Base-by-base conservation (phyloP, 805 yeast species). In the Pichia nakasei region DNA sequence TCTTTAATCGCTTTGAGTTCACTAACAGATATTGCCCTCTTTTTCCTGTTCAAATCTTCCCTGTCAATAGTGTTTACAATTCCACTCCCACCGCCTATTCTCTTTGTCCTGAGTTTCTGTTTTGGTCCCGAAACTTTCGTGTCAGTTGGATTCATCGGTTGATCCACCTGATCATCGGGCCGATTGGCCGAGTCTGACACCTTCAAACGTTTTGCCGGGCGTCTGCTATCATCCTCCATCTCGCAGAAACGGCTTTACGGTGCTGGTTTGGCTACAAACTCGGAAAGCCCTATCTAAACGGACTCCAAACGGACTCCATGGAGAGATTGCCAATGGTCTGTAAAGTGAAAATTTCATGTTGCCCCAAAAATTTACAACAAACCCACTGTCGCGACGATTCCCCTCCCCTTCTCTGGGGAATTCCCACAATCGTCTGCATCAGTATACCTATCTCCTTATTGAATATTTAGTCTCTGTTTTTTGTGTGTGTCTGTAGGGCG, bases 11-110 rank as follows among this genome's bases (percentile, higher is more conserved):
- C 17, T n/a, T 37, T 37, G 21, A 44, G 27, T 15, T 40, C 44
- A 9, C 37, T 13, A 7, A 22, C 17, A 12, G 47, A 44, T 13
- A 44, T 44, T 9, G 47, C 47, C 12, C 37, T 44, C n/a, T 20
- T 29, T 19, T 18, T 40, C 2, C 8, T 24, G n/a, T 15, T 33
- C 19, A 9, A 4, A 27, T 31, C 34, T 15, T 11, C 34, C 2
- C 22, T 27, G 3, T 33, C 39, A 2, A 44, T 40, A 0, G 41
- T 40, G 22, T 44, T 31, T 4, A 44, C 12, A 7, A 44, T 37
- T 7, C 40, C 35, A 22, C 4, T 29, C 7, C 32, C 32, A 29
- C 32, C 32, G 2, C 32, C 32, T 7, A 29, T 12, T 29, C 32
- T 29, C 13, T 5, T 29, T 8, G 17, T 13, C 15, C 15, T 29